These are phyloP conservation scores for Eutypa lata DNA, from an alignment of 2,329 filamentous ascomycete genomes.

Conservation along the genomic window DNA sequence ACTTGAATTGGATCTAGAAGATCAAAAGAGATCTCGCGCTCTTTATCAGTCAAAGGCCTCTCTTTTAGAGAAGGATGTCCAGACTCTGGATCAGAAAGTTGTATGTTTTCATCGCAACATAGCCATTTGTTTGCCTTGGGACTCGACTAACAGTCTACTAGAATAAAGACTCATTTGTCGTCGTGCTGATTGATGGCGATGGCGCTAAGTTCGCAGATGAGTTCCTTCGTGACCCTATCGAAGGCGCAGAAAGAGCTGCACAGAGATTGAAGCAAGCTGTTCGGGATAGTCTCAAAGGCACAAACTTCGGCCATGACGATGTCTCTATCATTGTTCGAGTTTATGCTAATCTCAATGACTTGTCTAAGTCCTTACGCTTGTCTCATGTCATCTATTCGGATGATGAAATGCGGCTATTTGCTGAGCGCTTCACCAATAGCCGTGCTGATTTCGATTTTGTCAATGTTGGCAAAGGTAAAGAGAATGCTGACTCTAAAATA, in stretches of 20 bases:
- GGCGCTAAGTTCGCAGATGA: constrained; percentile 32
- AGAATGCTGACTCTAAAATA: constrained; percentile 32
- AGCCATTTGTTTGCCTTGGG: neutral
- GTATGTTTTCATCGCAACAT: constrained; percentile 14
- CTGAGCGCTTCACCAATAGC: constrained; percentile 31
- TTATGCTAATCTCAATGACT: constrained; percentile 32
- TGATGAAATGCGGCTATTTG: constrained; percentile 29
- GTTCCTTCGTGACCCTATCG: constrained; percentile 24
- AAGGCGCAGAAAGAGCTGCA: constrained; percentile 27
- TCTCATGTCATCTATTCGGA: constrained; percentile 29
- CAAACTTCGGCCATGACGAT: constrained; percentile 22
- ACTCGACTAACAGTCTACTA: constrained; percentile 12
- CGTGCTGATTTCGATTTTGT: constrained; percentile 32
- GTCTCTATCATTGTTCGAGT: constrained; percentile 29
- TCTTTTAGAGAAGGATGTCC: constrained; percentile 18
- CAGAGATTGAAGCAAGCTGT: constrained; percentile 29
- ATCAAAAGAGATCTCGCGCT: constrained; percentile 24
- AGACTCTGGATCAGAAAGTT: constrained; percentile 19
- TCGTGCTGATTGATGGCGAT: constrained; percentile 32
- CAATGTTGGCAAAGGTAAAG: constrained; percentile 33
- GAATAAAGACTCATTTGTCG: constrained; percentile 29
- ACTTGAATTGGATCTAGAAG: constrained; percentile 26
- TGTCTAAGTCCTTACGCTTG: constrained; percentile 29
- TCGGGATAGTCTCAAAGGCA: constrained; percentile 22
- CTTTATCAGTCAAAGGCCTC: constrained; percentile 20